Percentiles rank a stretch among this genome's conserved stretches.
Evolutionary conservation across 345 rosid species (phyloP).

Genomic region (Salix koriyanagi): DNA sequence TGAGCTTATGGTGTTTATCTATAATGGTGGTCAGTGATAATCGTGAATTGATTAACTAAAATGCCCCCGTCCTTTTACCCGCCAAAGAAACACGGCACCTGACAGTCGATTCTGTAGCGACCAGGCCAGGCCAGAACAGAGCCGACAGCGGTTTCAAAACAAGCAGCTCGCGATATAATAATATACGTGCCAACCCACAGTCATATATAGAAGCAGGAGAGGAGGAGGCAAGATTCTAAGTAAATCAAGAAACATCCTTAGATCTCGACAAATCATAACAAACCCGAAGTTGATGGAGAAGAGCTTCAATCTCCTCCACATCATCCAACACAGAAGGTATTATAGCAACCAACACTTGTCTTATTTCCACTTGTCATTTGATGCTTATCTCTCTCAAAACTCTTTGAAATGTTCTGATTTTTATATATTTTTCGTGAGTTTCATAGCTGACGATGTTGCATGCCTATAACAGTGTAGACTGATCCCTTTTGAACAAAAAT

Average conservation of each 20-base stretch:
- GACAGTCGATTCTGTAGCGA: not conserved
- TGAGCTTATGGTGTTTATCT: not conserved
- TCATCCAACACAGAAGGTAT: constrained; percentile 39
- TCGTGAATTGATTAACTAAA: too few species aligned
- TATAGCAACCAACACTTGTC: not conserved
- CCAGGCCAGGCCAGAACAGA: too few species aligned
- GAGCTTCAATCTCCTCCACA: constrained; percentile 47
- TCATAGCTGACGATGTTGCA: not conserved
- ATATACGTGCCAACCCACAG: too few species aligned
- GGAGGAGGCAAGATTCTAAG: not conserved
- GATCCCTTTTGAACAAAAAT: not conserved
- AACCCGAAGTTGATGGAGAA: constrained; percentile 39
- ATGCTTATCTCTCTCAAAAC: constrained; percentile 27
- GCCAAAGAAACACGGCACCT: not conserved
- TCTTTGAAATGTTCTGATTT: constrained; percentile 14
- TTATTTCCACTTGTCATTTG: constrained; percentile 23
- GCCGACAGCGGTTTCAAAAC: too few species aligned
- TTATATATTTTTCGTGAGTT: not conserved
- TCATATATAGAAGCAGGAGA: not conserved
- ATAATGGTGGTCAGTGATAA: too few species aligned
- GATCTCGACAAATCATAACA: constrained; percentile 8
- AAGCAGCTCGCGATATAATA: too few species aligned
- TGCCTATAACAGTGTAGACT: not conserved
- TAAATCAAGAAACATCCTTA: not conserved
- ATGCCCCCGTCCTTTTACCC: not conserved